Conservation (phyloP, 1,284 basidiomycete genomes). For the Tilletia setariae region DNA sequence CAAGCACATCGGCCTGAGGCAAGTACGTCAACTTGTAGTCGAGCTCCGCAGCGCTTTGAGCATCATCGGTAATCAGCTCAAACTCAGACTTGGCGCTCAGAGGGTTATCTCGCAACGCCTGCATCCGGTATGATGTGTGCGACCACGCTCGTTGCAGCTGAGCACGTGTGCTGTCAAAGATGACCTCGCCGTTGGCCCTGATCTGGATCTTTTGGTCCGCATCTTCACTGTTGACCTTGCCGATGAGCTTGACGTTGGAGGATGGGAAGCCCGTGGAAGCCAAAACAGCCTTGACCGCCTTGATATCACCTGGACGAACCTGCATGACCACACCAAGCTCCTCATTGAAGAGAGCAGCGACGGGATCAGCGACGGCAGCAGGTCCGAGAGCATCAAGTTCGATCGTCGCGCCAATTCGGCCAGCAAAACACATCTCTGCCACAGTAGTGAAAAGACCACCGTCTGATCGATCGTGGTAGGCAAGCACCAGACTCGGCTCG, state of each 20-base stretch:
- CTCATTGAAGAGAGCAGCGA: constrained; percentile 82
- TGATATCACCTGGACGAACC: constrained; percentile 66
- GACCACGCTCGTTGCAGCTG: constrained; percentile 83
- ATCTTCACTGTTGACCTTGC: constrained; percentile 55
- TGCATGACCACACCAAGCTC: constrained; percentile 93
- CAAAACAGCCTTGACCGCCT: constrained; percentile 66
- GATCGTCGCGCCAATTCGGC: constrained; percentile 72
- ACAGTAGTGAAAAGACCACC: constrained; percentile 88
- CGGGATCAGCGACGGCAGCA: constrained; percentile 55
- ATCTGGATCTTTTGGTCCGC: constrained; percentile 64
- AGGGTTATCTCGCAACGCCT: constrained; percentile 81
- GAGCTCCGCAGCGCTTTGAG: constrained; percentile 55
- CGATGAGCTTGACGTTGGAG: constrained; percentile 71
- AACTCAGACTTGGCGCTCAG: constrained; percentile 77
- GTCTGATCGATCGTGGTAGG: constrained; percentile 97
- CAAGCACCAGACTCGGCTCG: constrained; percentile 70
- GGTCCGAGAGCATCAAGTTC: constrained; percentile 62
- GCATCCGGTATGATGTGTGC: constrained; percentile 91
- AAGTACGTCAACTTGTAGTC: constrained; percentile 44
- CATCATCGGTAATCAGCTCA: constrained; percentile 63
- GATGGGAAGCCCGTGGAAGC: constrained; percentile 69
- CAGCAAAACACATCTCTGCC: constrained; percentile 95
- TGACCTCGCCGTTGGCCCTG: constrained; percentile 38
- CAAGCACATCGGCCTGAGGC: constrained; percentile 41
- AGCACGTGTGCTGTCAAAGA: constrained; percentile 58